Evolutionary conservation across 2,329 filamentous ascomycete species (phyloP).

Genomic region (Tolypocladium tundrense): DNA sequence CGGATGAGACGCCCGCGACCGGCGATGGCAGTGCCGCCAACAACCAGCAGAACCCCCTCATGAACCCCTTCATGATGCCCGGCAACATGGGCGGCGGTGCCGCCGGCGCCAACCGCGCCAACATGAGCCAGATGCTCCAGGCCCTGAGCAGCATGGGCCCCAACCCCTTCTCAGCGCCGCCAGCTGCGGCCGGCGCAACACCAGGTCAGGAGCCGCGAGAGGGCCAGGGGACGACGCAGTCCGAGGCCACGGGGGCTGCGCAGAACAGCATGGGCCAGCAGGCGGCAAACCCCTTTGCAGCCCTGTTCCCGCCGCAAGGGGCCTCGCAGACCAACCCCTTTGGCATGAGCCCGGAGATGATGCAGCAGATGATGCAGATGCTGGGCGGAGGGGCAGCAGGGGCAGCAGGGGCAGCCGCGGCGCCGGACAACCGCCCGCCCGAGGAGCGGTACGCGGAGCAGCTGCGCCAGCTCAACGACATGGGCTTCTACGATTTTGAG

Average conservation of each 20-base stretch:
- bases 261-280: slow-evolving; percentile 22
- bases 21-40: slow-evolving; percentile 18
- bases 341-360: slow-evolving; percentile 42
- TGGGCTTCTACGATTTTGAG: slow-evolving; percentile 98
- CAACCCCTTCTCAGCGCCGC: slow-evolving; percentile 23
- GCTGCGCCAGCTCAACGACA: slow-evolving; percentile 88
- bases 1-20: slow-evolving; percentile 63
- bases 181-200: slow-evolving; percentile 9
- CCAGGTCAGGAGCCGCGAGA: slow-evolving; percentile 13
- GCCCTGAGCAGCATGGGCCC: slow-evolving; percentile 16
- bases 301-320: slow-evolving; percentile 40
- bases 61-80: slow-evolving; percentile 19
- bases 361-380: slow-evolving; percentile 44
- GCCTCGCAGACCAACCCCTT: slow-evolving; percentile 28
- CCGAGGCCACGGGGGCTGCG: slow-evolving; percentile 11
- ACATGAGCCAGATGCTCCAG: slow-evolving; percentile 18
- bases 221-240: slow-evolving; percentile 9
- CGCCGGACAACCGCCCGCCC: slow-evolving; percentile 74
- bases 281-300: slow-evolving; percentile 56
- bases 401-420: slow-evolving; percentile 34
- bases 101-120: slow-evolving; percentile 7
- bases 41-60: slow-evolving; percentile 32
- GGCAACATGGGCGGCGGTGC: slow-evolving; percentile 12
- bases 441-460: slow-evolving; percentile 91
- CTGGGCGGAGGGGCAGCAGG: slow-evolving; percentile 21